These are phyloP conservation scores for Oryza nivara DNA, from an alignment of 176 grass and related monocot species.

Conservation along the genomic window DNA sequence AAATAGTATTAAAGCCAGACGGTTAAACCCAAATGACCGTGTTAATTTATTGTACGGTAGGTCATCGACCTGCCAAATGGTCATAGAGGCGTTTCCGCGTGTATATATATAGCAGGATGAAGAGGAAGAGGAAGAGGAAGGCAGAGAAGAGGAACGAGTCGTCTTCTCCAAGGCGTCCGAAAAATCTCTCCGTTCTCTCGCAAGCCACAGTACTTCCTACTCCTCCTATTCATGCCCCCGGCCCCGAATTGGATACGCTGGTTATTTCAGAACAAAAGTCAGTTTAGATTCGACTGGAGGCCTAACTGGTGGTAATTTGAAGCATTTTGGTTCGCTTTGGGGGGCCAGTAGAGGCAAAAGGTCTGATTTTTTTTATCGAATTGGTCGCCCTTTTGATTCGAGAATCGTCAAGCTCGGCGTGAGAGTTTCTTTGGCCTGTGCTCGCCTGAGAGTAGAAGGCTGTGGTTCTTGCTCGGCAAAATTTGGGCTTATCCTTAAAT, in stretches of 20 bases:
- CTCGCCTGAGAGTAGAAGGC: neutral
- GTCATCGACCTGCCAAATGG: constrained; percentile 35
- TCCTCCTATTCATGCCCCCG: neutral
- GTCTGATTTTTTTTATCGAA: constrained; percentile 15
- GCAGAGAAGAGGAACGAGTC: constrained; percentile 2
- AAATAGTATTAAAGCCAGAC: too few species aligned
- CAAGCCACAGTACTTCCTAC: neutral
- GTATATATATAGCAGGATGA: neutral
- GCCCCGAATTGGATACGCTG: neutral
- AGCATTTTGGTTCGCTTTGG: neutral
- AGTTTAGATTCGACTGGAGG: neutral
- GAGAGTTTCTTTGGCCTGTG: constrained; percentile 7
- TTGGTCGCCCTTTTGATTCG: neutral
- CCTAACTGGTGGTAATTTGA: neutral
- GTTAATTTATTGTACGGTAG: constrained; percentile 36
- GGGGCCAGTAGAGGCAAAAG: neutral
- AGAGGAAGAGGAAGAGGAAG: neutral
- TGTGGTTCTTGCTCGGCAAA: constrained; percentile 17
- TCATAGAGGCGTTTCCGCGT: neutral
- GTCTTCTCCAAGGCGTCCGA: constrained; percentile 20
- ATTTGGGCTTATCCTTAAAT: constrained; percentile 28
- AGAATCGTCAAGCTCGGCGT: neutral
- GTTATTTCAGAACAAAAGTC: neutral
- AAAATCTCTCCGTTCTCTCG: constrained; percentile 42
- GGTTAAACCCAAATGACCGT: neutral